Evolutionary conservation across 257 asterid species (phyloP).

Genomic region (Handroanthus guayacan): DNA sequence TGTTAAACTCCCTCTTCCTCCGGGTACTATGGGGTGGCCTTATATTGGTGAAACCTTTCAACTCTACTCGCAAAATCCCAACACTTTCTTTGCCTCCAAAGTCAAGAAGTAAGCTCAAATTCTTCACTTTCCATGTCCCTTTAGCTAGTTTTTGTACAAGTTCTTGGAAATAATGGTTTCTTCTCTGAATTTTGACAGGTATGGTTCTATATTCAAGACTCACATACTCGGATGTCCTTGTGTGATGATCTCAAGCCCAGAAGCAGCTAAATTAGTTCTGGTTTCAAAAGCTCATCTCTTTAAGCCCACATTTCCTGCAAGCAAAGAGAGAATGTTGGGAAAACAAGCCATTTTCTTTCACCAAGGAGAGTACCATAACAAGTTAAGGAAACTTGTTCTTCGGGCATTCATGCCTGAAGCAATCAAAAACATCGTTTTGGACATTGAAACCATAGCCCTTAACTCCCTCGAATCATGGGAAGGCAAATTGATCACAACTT

Average conservation of each 20-base stretch:
- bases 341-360: constrained; percentile 82
- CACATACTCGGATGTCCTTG: constrained; percentile 76
- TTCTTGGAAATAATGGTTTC: not conserved
- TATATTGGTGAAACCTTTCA: constrained; percentile 84
- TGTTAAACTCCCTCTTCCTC: constrained; percentile 66
- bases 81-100: constrained; percentile 73
- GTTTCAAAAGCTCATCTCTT: constrained; percentile 72
- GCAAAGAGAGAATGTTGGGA: constrained; percentile 82
- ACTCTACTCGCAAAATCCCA: constrained; percentile 80
- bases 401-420: constrained; percentile 77
- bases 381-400: constrained; percentile 70
- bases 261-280: constrained; percentile 69
- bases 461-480: constrained; percentile 59
- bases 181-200: constrained; percentile 47
- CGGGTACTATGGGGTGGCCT: constrained; percentile 89
- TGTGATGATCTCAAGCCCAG: constrained; percentile 84
- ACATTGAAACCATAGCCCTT: constrained; percentile 53
- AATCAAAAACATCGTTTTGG: constrained; percentile 59
- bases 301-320: constrained; percentile 87
- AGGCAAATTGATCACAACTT: constrained; percentile 67
- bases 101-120: constrained; percentile 65
- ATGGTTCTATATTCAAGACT: constrained; percentile 81
- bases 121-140: not conserved
- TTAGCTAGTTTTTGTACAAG: not conserved
- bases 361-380: constrained; percentile 74